Evolutionary conservation across 768 basidiomycete species (phyloP).

Genomic region (Termitomyces sp.): DNA sequence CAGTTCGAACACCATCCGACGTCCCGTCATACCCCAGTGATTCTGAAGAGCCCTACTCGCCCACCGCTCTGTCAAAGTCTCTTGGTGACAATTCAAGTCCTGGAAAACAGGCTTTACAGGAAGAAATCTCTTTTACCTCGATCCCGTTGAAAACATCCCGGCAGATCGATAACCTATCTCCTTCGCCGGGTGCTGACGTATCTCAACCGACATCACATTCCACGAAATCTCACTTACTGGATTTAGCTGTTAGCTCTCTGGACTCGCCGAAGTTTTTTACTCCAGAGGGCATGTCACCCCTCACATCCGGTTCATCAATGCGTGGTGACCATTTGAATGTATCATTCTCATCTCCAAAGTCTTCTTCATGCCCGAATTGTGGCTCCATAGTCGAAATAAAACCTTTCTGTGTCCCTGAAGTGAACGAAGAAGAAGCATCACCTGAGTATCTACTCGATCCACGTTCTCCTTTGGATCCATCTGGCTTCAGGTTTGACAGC

Average conservation of each 20-base stretch:
- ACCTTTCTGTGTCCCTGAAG: background rate
- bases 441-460: slow-evolving; percentile 2
- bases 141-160: background rate
- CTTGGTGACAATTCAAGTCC: background rate
- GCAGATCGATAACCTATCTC: background rate
- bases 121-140: background rate
- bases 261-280: slow-evolving; percentile 11
- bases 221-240: slow-evolving; percentile 1
- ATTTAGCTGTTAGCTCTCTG: slow-evolving; percentile 11
- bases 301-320: background rate
- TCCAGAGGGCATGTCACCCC: background rate
- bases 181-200: background rate
- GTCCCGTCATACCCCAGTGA: slow-evolving; percentile 13
- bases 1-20: slow-evolving; percentile 25
- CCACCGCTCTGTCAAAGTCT: background rate
- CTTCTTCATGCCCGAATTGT: background rate
- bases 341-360: background rate
- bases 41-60: background rate
- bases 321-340: slow-evolving; percentile 9
- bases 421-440: background rate
- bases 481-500: background rate
- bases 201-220: background rate
- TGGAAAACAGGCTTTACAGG: background rate
- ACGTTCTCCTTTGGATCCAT: slow-evolving; percentile 6
- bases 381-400: background rate